Evolutionary conservation across 2,329 filamentous ascomycete species (phyloP), one percentile per base, ranked within the genome.

Genomic region (Cyanodermella asteris): DNA sequence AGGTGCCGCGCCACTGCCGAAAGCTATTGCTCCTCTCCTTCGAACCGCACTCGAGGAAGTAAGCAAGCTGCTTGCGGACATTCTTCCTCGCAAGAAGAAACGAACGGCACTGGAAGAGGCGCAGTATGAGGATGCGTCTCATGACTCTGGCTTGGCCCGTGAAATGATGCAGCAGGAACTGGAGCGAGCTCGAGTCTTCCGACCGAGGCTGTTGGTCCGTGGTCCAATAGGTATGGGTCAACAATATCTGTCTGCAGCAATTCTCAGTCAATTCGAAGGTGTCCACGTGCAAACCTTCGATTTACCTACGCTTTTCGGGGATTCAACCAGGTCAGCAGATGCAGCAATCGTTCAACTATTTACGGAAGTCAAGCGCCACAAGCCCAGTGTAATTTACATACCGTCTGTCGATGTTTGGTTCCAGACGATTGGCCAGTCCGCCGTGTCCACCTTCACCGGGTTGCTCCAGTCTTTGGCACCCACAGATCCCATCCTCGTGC

Each of bases 211-310:
- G 26, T 61, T 97, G 16, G 72, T 97, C 28, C 64, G 69, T 20
- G 87, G 87, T n/a, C 45, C 60, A 7, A 59, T 68, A 22, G 87
- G 87, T 7, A 94, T 94, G 84, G 87, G 90, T 1, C 90, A 97
- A 44, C 66, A 72, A 24, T 93, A 97, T 39, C 56, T 97, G 19
- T 71, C 78, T 16, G 71, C 72, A 23, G 87, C 84, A 5, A 55
- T 94, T 25, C 55, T 94, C 34, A 80, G 91, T 45, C 72, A 91
- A 42, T 73, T 97, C 27, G 87, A 97, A 49, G 80, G 82, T 14
- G 62, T 94, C 3, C 81, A 94, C 49, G 77, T 97, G 3, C 82
- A 94, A 44, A 81, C 75, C 27, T 91, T 97, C 45, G 90, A 93
- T 46, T 61, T 97, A 29, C 70, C 82, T 1, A 87, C 75, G 10